Percentiles rank a stretch among this genome's conserved stretches.
These are phyloP conservation scores for Murraya koenigii DNA, from an alignment of 345 rosid species.

Conservation along the genomic window DNA sequence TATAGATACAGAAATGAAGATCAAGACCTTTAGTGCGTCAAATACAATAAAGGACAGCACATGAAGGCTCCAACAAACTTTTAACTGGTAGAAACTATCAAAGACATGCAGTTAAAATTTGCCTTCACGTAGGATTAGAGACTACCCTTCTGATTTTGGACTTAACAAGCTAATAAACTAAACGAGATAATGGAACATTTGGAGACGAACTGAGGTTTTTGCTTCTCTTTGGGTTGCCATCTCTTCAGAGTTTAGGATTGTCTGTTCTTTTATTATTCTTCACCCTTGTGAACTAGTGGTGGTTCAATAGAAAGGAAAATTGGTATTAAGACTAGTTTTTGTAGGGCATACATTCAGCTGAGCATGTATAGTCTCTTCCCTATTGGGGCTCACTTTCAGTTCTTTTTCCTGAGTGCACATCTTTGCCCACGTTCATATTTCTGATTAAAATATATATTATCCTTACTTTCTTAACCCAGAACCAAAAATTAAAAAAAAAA, in stretches of 20 bases:
- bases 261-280: not conserved
- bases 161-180: not conserved
- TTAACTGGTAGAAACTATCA: not conserved
- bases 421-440: not conserved
- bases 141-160: not conserved
- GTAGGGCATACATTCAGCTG: not conserved
- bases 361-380: not conserved
- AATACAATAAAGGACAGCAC: not conserved
- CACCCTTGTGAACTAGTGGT: not conserved
- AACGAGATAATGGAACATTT: not conserved
- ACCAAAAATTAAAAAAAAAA: accelerated
- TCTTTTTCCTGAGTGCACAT: not conserved
- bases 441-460: not conserved
- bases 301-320: not conserved
- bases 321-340: not conserved
- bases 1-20: conserved; percentile 6
- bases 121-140: not conserved
- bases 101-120: not conserved
- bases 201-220: not conserved
- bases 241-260: not conserved
- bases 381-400: not conserved
- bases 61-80: not conserved
- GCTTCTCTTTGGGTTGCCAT: not conserved
- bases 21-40: not conserved
- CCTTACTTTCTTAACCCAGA: not conserved